Conservation (phyloP, 306 rosid genomes). For the Fragaria vesca region DNA sequence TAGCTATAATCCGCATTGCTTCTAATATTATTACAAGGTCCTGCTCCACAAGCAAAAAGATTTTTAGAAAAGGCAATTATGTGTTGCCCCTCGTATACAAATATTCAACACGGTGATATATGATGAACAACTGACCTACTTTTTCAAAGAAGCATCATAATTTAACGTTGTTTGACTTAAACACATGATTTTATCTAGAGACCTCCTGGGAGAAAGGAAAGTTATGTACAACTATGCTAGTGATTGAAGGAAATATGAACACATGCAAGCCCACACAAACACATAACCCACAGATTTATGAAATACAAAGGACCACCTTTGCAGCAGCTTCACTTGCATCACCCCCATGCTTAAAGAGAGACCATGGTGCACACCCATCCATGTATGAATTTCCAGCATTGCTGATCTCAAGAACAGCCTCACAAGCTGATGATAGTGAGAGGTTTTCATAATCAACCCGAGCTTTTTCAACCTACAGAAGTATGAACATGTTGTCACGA, state of each 20-base stretch:
- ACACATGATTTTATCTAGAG: neutral
- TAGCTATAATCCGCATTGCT: slow-evolving; percentile 75
- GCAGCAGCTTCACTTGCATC: slow-evolving; percentile 78
- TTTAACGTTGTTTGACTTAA: neutral
- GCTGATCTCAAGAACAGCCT: slow-evolving; percentile 80
- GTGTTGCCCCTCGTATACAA: slow-evolving; percentile 17
- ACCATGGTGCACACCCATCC: slow-evolving; percentile 93
- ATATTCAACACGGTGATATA: neutral
- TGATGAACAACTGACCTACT: neutral
- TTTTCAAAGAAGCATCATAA: neutral
- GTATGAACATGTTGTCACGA: neutral
- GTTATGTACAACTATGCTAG: neutral
- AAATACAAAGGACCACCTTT: slow-evolving; percentile 42
- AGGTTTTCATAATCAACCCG: slow-evolving; percentile 62
- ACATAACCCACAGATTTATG: slow-evolving; percentile 4
- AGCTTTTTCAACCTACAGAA: slow-evolving; percentile 67
- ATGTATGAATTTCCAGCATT: slow-evolving; percentile 82
- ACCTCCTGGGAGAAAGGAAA: neutral
- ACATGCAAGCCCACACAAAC: neutral
- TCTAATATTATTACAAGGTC: slow-evolving; percentile 92
- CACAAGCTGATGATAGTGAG: slow-evolving; percentile 82
- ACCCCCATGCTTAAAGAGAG: slow-evolving; percentile 85
- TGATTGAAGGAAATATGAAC: neutral
- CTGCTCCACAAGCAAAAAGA: slow-evolving; percentile 43
- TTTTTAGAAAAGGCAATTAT: neutral